These are phyloP conservation scores for Myriosclerotinia duriaeana DNA, from an alignment of 2,329 filamentous ascomycete genomes.

Conservation along the genomic window DNA sequence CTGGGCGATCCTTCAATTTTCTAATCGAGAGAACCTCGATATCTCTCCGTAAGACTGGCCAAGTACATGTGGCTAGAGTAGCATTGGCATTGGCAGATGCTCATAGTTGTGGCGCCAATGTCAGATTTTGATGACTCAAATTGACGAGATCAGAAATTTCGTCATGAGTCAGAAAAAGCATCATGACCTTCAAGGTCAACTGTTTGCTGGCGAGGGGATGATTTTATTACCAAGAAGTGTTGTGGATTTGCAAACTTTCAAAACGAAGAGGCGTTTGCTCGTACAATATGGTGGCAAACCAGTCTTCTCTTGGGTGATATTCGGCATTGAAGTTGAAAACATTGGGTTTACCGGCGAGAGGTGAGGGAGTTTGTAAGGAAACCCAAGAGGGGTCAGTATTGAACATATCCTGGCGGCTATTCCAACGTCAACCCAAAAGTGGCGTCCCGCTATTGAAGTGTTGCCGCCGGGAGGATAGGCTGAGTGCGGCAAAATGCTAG, in stretches of 20 bases:
- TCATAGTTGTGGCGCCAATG: not conserved
- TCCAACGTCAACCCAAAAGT: not conserved
- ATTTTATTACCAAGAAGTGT: not conserved
- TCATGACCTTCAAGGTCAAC: not conserved
- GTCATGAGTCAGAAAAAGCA: not conserved
- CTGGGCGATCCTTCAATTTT: not conserved
- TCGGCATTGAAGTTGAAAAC: not conserved
- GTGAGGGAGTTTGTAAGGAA: not conserved
- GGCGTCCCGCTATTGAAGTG: not conserved
- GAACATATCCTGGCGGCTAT: not conserved
- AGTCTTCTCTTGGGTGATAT: too few relatives aligned
- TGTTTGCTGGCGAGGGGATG: not conserved
- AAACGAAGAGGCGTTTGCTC: not conserved
- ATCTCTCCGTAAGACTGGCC: not conserved
- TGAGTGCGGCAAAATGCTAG: not conserved
- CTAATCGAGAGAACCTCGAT: not conserved
- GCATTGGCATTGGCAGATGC: not conserved
- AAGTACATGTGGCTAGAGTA: not conserved
- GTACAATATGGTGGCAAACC: too few relatives aligned
- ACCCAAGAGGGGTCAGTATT: too few relatives aligned
- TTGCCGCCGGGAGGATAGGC: not conserved
- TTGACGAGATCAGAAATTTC: not conserved
- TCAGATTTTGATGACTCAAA: slow-evolving; percentile 4
- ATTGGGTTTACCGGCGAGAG: not conserved
- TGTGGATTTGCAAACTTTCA: not conserved